Percentiles rank a stretch among this genome's conserved stretches.
phyloP scores from a whole-genome alignment of 306 rosid genomes.

The Acmispon strigosus region DNA sequence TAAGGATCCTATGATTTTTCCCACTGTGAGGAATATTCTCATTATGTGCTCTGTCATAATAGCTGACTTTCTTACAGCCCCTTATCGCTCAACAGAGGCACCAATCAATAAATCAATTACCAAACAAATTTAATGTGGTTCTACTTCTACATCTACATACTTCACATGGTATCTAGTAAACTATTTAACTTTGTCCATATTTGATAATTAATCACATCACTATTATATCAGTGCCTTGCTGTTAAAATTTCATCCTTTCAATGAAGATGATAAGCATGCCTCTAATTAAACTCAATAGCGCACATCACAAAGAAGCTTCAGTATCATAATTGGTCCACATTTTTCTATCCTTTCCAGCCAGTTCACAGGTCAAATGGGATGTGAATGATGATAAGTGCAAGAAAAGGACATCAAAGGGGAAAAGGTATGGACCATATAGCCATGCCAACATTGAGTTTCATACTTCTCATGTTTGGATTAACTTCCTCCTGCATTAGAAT shows the following conservation, averaged over 20 bases:
- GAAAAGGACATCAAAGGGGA: constrained; percentile 27
- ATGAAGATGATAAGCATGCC: constrained; percentile 10
- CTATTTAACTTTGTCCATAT: neutral
- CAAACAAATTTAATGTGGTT: neutral
- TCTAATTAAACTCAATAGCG: neutral
- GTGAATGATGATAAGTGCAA: constrained; percentile 25
- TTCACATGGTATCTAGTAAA: constrained; percentile 25
- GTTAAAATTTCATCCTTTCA: constrained; percentile 6
- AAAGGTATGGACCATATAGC: constrained; percentile 18
- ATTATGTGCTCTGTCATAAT: constrained; percentile 17
- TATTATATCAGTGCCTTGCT: neutral
- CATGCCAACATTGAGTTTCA: constrained; percentile 18
- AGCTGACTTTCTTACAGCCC: constrained; percentile 15
- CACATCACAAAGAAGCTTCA: constrained; percentile 17
- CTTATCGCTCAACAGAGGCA: constrained; percentile 10
- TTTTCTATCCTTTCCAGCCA: constrained; percentile 22
- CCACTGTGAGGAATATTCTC: constrained; percentile 21
- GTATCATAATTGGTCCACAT: constrained; percentile 34
- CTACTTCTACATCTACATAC: constrained; percentile 6
- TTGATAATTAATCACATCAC: neutral
- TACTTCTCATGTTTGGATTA: too few relatives aligned
- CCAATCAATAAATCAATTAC: constrained; percentile 25
- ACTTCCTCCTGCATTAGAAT: too few relatives aligned
- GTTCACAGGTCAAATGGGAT: constrained; percentile 34
- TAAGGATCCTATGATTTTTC: constrained; percentile 12